Evolutionary conservation across 2,329 filamentous ascomycete genomes (phyloP).

Genomic region (Curvularia sp.): DNA sequence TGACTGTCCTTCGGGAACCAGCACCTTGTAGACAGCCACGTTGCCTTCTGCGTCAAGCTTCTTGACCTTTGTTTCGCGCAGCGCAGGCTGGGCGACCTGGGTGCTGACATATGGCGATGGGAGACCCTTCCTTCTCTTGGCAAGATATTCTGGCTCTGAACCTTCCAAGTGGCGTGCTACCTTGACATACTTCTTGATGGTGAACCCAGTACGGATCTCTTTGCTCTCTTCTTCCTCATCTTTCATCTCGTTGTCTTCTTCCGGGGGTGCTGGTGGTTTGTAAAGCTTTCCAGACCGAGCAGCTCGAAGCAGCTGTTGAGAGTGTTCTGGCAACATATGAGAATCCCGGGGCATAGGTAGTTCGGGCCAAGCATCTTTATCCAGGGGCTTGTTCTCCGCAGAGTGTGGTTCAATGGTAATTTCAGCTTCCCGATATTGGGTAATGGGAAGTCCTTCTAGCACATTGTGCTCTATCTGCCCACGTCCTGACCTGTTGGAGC

Average conservation of each 20-base stretch:
- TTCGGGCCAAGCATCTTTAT: slow-evolving; percentile 77
- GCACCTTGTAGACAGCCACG: slow-evolving; percentile 82
- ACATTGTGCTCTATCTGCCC: slow-evolving; percentile 70
- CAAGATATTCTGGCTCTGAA: slow-evolving; percentile 67
- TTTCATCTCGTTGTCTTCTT: slow-evolving; percentile 64
- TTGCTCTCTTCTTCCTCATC: slow-evolving; percentile 55
- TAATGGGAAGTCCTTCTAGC: slow-evolving; percentile 79
- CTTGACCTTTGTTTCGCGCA: slow-evolving; percentile 82
- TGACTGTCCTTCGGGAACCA: slow-evolving; percentile 77
- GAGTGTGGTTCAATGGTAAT: slow-evolving; percentile 71
- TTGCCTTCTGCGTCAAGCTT: slow-evolving; percentile 79
- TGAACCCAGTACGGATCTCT: slow-evolving; percentile 59
- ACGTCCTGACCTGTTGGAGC: slow-evolving; percentile 65
- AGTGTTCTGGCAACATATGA: slow-evolving; percentile 76
- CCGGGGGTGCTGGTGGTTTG: slow-evolving; percentile 72
- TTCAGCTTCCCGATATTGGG: slow-evolving; percentile 81
- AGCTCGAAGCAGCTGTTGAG: slow-evolving; percentile 80
- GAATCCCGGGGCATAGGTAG: slow-evolving; percentile 89
- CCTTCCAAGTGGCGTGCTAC: slow-evolving; percentile 65
- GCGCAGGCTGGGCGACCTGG: slow-evolving; percentile 47
- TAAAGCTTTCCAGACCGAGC: slow-evolving; percentile 79
- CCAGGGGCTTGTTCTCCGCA: slow-evolving; percentile 66
- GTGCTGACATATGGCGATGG: slow-evolving; percentile 53
- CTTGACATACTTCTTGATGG: slow-evolving; percentile 64
- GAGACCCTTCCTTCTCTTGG: slow-evolving; percentile 67